Evolutionary conservation across 1,139 yeast genomes (phyloP).

Genomic region (Suhomyces maxii): DNA sequence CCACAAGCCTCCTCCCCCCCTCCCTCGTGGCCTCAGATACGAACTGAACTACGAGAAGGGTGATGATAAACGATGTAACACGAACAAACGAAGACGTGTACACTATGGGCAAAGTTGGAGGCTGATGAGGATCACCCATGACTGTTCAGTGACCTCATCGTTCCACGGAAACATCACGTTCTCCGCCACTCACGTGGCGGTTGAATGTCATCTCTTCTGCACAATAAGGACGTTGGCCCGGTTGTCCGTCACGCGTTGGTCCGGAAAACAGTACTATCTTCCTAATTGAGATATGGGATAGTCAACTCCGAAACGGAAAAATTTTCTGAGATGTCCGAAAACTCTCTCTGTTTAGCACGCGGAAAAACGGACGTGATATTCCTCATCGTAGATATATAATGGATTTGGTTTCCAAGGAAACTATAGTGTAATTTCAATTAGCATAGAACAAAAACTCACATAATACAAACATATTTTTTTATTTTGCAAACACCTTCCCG

Average conservation of each 20-base stretch:
- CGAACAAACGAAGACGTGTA: too few relatives aligned
- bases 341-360: neutral
- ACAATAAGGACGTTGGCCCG: neutral
- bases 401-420: neutral
- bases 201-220: too few relatives aligned
- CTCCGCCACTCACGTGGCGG: too few relatives aligned
- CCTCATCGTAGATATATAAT: neutral
- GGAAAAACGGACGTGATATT: neutral
- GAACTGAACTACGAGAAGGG: too few relatives aligned
- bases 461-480: neutral
- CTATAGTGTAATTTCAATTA: too few relatives aligned
- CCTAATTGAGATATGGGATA: slow-evolving; percentile 3
- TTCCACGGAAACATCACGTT: too few relatives aligned
- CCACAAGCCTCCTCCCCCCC: neutral
- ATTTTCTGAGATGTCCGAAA: slow-evolving; percentile 8
- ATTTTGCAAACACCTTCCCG: too few relatives aligned
- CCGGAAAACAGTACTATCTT: slow-evolving; percentile 3
- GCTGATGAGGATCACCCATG: too few relatives aligned
- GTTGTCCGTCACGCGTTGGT: neutral
- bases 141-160: too few relatives aligned
- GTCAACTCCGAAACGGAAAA: slow-evolving; percentile 14
- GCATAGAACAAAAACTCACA: neutral
- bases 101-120: too few relatives aligned
- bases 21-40: too few relatives aligned
- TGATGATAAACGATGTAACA: too few relatives aligned